Evolutionary conservation across 257 asterid genomes (phyloP).

Genomic region (Solanum medicagineum): DNA sequence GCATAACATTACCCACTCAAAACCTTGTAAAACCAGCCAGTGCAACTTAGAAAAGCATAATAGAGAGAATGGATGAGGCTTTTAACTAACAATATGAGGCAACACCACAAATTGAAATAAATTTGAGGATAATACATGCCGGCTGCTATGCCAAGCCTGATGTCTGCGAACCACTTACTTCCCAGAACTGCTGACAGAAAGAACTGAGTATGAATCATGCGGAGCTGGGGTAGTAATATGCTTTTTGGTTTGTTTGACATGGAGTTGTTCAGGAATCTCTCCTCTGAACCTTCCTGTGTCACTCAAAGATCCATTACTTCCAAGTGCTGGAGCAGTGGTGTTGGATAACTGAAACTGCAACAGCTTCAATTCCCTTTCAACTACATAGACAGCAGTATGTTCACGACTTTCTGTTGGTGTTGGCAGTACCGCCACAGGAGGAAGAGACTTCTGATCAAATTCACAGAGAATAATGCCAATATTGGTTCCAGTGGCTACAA

Average conservation of each 20-base stretch:
- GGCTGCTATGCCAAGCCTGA: background rate
- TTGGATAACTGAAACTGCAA: slow-evolving; percentile 85
- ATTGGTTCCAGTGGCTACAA: slow-evolving; percentile 97
- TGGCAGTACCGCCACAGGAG: slow-evolving; percentile 87
- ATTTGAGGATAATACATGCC: background rate
- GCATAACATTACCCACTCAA: slow-evolving; percentile 17
- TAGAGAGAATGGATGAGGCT: background rate
- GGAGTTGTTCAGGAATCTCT: slow-evolving; percentile 79
- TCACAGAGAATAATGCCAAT: slow-evolving; percentile 92
- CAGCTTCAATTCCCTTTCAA: slow-evolving; percentile 83
- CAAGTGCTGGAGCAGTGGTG: slow-evolving; percentile 74
- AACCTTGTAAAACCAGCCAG: background rate
- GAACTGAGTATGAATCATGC: slow-evolving; percentile 88
- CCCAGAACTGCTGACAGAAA: slow-evolving; percentile 98
- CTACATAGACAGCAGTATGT: slow-evolving; percentile 86
- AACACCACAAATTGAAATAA: background rate
- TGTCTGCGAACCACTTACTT: slow-evolving; percentile 48
- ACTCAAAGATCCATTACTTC: slow-evolving; percentile 85
- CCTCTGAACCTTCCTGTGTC: slow-evolving; percentile 82
- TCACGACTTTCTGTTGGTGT: slow-evolving; percentile 77
- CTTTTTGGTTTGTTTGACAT: slow-evolving; percentile 84
- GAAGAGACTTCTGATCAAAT: slow-evolving; percentile 87
- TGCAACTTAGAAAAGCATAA: background rate
- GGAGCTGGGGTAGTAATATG: slow-evolving; percentile 97
- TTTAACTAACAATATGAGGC: background rate